Percentiles rank a stretch among this genome's conserved stretches.
Conservation (phyloP, 2,329 filamentous ascomycete species). For the Dendrostoma leiphaemia region DNA sequence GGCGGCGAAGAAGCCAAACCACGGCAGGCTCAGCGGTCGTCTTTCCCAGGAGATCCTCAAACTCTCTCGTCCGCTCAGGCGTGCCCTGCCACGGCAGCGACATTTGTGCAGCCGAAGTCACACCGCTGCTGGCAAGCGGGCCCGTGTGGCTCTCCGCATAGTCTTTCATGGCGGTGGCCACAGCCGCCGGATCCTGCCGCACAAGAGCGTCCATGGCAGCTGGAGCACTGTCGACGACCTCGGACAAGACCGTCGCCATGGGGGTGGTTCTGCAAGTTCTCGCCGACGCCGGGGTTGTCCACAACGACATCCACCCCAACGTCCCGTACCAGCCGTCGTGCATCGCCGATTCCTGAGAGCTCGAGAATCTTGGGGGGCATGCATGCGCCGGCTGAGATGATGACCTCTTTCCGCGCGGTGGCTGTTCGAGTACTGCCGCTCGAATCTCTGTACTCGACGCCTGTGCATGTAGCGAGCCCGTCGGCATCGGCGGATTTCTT, state of each 20-base stretch:
- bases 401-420: conserved; percentile 20
- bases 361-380: conserved; percentile 25
- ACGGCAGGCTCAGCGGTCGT: no score
- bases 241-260: conserved; percentile 21
- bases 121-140: background rate
- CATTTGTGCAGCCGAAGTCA: background rate
- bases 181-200: background rate
- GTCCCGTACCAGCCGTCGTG: conserved; percentile 36
- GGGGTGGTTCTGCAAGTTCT: conserved; percentile 37
- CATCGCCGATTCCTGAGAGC: conserved; percentile 25
- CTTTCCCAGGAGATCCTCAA: no score
- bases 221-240: no score
- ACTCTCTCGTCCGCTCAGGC: no score
- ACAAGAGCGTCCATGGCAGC: conserved; percentile 21
- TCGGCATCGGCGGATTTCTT: background rate
- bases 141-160: background rate
- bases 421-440: background rate
- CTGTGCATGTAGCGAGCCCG: background rate
- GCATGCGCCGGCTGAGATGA: conserved; percentile 22
- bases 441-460: background rate
- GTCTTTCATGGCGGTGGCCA: background rate
- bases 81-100: no score
- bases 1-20: no score
- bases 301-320: conserved; percentile 28
- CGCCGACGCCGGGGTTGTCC: conserved; percentile 35